Conservation (phyloP, 495 filamentous ascomycete species). For the Cudoniella acicularis region DNA sequence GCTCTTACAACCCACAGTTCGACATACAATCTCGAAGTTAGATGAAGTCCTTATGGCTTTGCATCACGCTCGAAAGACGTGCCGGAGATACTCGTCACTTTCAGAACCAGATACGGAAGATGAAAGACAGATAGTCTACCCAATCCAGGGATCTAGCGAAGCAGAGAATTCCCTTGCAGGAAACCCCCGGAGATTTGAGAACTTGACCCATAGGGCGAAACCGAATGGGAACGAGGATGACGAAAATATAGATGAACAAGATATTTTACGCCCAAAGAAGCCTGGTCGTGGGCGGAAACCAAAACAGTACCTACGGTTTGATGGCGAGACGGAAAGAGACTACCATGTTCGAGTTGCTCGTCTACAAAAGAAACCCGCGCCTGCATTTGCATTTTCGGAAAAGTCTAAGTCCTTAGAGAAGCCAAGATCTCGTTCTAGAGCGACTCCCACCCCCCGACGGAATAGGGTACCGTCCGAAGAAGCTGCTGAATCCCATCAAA, state of each 20-base stretch:
- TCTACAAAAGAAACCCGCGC: constrained; percentile 27
- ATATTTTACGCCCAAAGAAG: constrained; percentile 13
- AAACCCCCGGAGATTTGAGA: constrained; percentile 23
- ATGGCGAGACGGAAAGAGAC: constrained; percentile 41
- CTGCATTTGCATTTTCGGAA: constrained; percentile 12
- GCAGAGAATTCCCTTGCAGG: constrained; percentile 11
- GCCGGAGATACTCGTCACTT: constrained; percentile 29
- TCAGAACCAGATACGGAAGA: too few species aligned
- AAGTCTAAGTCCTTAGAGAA: background rate
- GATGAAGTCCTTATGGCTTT: constrained; percentile 64
- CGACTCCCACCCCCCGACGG: background rate
- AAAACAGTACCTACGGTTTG: constrained; percentile 33
- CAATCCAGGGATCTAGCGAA: too few species aligned
- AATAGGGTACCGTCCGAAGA: constrained; percentile 7
- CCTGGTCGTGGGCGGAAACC: constrained; percentile 30
- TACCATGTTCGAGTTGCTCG: constrained; percentile 39
- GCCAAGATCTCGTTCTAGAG: background rate
- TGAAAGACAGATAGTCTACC: too few species aligned
- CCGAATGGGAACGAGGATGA: background rate
- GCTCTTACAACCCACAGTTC: constrained; percentile 59
- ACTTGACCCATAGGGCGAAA: constrained; percentile 5
- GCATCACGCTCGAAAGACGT: constrained; percentile 55
- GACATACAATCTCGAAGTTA: constrained; percentile 60
- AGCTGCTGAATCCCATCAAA: background rate
- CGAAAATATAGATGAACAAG: constrained; percentile 2